These are phyloP conservation scores for Colletotrichum neosansevieriae DNA, from an alignment of 2,329 filamentous ascomycete genomes.

Conservation along the genomic window DNA sequence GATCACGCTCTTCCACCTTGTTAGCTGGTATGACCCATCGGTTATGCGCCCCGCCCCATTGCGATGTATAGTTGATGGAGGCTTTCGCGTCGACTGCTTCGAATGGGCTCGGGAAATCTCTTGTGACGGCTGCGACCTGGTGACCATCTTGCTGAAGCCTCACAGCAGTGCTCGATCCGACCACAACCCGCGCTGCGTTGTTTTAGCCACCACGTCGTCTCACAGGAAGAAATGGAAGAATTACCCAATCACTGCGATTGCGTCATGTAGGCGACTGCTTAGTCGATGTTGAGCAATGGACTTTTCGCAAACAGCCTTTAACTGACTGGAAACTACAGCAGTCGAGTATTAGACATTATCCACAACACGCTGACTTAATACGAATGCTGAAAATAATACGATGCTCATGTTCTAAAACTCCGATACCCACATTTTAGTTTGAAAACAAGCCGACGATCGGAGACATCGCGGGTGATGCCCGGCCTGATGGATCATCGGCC, in stretches of 20 bases:
- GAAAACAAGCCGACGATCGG: slow-evolving; percentile 27
- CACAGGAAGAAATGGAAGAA: neutral
- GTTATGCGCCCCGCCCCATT: slow-evolving; percentile 69
- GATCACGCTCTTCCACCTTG: slow-evolving; percentile 53
- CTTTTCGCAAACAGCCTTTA: too few species aligned
- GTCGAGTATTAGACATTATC: too few species aligned
- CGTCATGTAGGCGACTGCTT: neutral
- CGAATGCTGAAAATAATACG: neutral
- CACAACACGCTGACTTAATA: neutral
- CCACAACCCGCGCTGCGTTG: slow-evolving; percentile 62
- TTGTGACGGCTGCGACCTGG: slow-evolving; percentile 58
- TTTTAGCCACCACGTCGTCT: slow-evolving; percentile 11
- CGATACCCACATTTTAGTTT: neutral
- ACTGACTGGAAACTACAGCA: too few species aligned
- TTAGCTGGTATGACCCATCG: slow-evolving; percentile 55
- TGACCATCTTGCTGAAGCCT: slow-evolving; percentile 56
- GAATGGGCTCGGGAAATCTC: slow-evolving; percentile 60
- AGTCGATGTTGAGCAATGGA: neutral
- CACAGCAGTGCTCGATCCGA: slow-evolving; percentile 63
- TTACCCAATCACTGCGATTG: slow-evolving; percentile 38
- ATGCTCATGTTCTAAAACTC: neutral
- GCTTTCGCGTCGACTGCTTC: slow-evolving; percentile 56
- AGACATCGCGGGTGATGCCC: slow-evolving; percentile 4
- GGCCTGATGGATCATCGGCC: slow-evolving; percentile 1
- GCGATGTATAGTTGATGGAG: slow-evolving; percentile 66